Percentiles rank a stretch among this genome's conserved stretches.
phyloP scores from a whole-genome alignment of 352 stramenopile genomes.

The Globisporangium acanthophoron region DNA sequence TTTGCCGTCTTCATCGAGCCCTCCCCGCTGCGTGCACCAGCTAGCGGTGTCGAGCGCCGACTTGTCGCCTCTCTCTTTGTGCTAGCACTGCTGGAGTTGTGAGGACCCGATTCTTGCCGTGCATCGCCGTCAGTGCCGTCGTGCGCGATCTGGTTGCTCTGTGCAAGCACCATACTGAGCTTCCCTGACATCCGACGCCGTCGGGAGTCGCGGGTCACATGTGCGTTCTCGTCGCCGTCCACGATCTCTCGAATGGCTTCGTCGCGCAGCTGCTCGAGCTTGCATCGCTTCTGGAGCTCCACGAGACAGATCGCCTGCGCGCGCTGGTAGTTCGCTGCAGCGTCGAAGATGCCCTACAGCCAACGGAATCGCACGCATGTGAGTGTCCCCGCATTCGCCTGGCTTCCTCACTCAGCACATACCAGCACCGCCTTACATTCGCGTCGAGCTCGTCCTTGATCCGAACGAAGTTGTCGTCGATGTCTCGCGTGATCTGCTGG shows the following conservation, averaged over 20 bases:
- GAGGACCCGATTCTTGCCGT: background rate
- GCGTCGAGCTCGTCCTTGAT: constrained; percentile 49
- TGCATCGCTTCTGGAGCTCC: constrained; percentile 58
- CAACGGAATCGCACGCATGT: background rate
- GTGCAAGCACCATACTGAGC: constrained; percentile 10
- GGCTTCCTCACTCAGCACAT: background rate
- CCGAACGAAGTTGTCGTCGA: constrained; percentile 49
- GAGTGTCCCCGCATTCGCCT: background rate
- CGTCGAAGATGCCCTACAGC: constrained; percentile 51
- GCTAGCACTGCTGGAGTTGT: background rate
- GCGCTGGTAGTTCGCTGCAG: constrained; percentile 46
- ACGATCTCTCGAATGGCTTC: constrained; percentile 57
- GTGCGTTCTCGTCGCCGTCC: constrained; percentile 3
- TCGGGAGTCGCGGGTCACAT: background rate
- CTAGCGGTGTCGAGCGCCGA: background rate
- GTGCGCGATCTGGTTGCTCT: constrained; percentile 12
- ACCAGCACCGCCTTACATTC: constrained; percentile 16
- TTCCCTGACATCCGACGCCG: constrained; percentile 6
- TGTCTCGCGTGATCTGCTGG: constrained; percentile 41
- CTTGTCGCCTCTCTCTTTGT: background rate
- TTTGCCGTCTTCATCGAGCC: background rate
- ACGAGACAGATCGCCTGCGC: constrained; percentile 67
- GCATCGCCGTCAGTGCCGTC: background rate
- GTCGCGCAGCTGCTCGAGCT: constrained; percentile 54
- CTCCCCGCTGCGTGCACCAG: background rate